Conservation (phyloP, 345 rosid species). For the Ricinus communis region DNA sequence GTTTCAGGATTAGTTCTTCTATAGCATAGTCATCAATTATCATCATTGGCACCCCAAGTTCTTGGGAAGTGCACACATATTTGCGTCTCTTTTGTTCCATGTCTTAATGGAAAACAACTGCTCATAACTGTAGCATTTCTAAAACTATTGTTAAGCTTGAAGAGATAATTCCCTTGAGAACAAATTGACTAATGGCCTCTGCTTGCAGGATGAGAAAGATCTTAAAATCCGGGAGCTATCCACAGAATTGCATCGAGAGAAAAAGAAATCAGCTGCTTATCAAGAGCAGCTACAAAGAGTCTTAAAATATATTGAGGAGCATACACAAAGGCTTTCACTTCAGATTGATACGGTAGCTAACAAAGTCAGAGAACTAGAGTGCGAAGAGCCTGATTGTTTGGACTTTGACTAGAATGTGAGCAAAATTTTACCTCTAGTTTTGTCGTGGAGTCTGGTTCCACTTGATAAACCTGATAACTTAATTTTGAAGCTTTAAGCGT, state of each 20-base stretch:
- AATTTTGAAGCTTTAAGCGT: too few relatives aligned
- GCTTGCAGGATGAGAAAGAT: slow-evolving; percentile 37
- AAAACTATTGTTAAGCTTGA: background rate
- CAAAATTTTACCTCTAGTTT: too few relatives aligned
- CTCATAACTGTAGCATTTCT: background rate
- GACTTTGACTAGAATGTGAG: too few relatives aligned
- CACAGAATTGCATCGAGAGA: slow-evolving; percentile 42
- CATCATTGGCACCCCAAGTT: background rate
- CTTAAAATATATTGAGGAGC: slow-evolving; percentile 35
- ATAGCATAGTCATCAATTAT: background rate
- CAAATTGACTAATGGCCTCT: background rate
- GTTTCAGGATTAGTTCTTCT: slow-evolving; percentile 1
- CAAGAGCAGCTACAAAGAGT: slow-evolving; percentile 32
- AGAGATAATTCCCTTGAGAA: background rate
- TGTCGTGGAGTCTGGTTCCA: too few relatives aligned
- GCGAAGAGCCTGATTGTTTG: slow-evolving; percentile 32
- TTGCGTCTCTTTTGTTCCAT: background rate
- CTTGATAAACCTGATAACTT: too few relatives aligned
- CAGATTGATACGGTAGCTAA: slow-evolving; percentile 31
- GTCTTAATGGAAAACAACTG: background rate
- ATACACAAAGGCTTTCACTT: slow-evolving; percentile 34
- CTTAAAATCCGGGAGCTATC: slow-evolving; percentile 39
- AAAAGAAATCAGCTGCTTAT: slow-evolving; percentile 42
- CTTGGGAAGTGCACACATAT: background rate
- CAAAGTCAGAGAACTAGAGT: slow-evolving; percentile 30